Conservation (phyloP, 306 rosid species). For the Acacia confusa region DNA sequence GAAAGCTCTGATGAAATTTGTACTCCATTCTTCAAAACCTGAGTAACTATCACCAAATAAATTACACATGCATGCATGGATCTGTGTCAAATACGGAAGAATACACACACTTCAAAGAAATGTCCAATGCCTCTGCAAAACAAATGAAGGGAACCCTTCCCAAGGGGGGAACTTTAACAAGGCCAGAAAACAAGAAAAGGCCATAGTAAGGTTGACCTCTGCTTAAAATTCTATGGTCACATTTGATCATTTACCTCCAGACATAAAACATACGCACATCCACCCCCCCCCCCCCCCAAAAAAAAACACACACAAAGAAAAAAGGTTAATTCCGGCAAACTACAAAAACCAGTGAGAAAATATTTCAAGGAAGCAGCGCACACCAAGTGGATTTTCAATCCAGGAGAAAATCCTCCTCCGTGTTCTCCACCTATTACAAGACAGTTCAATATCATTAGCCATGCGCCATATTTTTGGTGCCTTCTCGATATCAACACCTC, state of each 20-base stretch:
- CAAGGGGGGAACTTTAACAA: neutral
- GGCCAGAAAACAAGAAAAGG: neutral
- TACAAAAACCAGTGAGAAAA: neutral
- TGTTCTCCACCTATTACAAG: neutral
- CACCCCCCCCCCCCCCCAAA: neutral
- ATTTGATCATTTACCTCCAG: neutral
- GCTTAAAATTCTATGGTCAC: neutral
- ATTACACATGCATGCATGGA: neutral
- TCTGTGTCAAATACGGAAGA: neutral
- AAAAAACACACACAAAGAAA: too few relatives aligned
- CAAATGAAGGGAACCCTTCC: neutral
- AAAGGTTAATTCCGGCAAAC: neutral
- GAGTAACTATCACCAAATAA: constrained; percentile 26
- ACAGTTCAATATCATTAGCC: neutral
- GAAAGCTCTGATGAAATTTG: constrained; percentile 69
- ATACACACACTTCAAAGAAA: neutral
- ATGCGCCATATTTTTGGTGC: neutral
- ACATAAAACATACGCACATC: neutral
- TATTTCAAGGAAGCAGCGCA: neutral
- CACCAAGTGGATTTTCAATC: neutral
- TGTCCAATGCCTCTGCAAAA: neutral
- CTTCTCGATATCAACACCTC: neutral
- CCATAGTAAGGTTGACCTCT: neutral
- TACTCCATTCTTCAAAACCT: constrained; percentile 73
- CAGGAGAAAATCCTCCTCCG: neutral